These are phyloP conservation scores for Sugiyamaella novakii DNA, from an alignment of 1,139 yeast species.

Conservation along the genomic window DNA sequence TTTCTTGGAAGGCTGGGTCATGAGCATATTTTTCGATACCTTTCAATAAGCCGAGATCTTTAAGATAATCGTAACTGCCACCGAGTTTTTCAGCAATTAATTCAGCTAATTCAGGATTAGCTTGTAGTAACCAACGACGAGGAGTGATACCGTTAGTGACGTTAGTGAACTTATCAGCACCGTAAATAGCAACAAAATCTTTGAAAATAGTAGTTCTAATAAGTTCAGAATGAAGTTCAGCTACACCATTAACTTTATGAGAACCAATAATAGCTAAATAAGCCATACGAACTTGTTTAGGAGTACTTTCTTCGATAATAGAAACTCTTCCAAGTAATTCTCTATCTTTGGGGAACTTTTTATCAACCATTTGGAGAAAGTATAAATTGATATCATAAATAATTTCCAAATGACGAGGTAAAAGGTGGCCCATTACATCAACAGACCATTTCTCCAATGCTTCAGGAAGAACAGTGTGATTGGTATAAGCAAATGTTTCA, in stretches of 20 bases:
- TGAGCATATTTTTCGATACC: conserved; percentile 66
- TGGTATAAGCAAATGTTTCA: conserved; percentile 84
- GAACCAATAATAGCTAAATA: conserved; percentile 88
- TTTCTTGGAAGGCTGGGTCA: conserved; percentile 64
- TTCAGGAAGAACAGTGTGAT: conserved; percentile 93
- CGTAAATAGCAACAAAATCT: conserved; percentile 83
- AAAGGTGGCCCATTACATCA: conserved; percentile 68
- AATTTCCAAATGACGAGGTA: conserved; percentile 91
- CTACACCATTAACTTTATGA: conserved; percentile 93
- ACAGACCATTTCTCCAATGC: conserved; percentile 97
- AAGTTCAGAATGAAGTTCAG: conserved; percentile 90
- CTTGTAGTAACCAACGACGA: conserved; percentile 94
- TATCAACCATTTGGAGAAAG: conserved; percentile 77
- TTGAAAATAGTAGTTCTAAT: conserved; percentile 86
- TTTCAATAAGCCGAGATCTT: conserved; percentile 69
- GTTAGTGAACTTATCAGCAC: conserved; percentile 80
- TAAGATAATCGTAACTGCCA: conserved; percentile 69
- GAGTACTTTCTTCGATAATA: conserved; percentile 76
- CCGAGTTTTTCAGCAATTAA: conserved; percentile 74
- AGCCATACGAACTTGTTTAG: conserved; percentile 91
- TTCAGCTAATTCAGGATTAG: conserved; percentile 76
- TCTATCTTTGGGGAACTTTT: conserved; percentile 66
- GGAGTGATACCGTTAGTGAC: conserved; percentile 97
- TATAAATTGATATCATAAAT: conserved; percentile 81
- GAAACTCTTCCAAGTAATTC: conserved; percentile 73